Conservation (phyloP, 108 stramenopile species). For the Ochromonas danica region DNA sequence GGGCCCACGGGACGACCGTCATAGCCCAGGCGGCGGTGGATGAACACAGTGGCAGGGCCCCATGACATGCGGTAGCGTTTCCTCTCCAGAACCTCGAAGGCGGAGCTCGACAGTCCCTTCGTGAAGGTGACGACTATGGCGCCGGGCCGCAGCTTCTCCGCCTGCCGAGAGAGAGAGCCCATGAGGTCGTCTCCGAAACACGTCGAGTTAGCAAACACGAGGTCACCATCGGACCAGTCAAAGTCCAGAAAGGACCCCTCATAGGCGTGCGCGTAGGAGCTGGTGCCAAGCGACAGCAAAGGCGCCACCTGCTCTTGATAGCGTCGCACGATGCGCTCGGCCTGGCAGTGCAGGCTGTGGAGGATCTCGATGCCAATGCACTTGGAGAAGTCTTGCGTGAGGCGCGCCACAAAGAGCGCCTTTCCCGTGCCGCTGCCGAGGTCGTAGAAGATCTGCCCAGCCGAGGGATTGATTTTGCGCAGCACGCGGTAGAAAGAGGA, state of each 20-base stretch:
- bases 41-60: slow-evolving; percentile 60
- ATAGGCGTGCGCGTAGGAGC: not conserved
- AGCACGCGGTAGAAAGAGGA: slow-evolving; percentile 36
- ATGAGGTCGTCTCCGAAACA: slow-evolving; percentile 62
- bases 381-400: slow-evolving; percentile 59
- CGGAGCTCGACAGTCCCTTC: slow-evolving; percentile 43
- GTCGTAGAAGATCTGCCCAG: slow-evolving; percentile 60
- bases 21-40: not conserved
- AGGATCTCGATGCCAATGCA: slow-evolving; percentile 65
- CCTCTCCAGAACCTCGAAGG: slow-evolving; percentile 48
- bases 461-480: slow-evolving; percentile 37
- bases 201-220: slow-evolving; percentile 64
- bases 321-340: slow-evolving; percentile 28
- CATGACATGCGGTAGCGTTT: slow-evolving; percentile 59
- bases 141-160: slow-evolving; percentile 51
- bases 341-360: slow-evolving; percentile 47
- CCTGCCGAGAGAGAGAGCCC: slow-evolving; percentile 43
- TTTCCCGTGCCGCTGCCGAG: slow-evolving; percentile 63
- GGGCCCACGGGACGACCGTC: slow-evolving; percentile 19
- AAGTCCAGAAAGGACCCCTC: slow-evolving; percentile 51
- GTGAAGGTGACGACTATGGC: slow-evolving; percentile 64
- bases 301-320: slow-evolving; percentile 5
- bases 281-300: not conserved
- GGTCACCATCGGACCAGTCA: slow-evolving; percentile 62
- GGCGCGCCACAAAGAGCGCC: slow-evolving; percentile 59